Conservation (phyloP, 805 yeast genomes). For the Maudiozyma bulderi region DNA sequence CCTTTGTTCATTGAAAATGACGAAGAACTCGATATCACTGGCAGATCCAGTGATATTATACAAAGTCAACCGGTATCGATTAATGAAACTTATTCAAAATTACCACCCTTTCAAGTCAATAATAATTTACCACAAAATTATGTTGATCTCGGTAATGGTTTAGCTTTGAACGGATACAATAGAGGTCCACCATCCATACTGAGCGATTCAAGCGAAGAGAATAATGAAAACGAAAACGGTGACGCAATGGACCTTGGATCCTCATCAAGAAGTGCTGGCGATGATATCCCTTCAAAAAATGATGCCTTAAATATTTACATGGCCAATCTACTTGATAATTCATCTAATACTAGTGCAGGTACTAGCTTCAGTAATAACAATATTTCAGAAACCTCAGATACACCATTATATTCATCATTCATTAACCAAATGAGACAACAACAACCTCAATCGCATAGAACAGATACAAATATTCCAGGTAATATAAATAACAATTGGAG, state of each 20-base stretch:
- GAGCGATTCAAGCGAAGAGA: slow-evolving; percentile 29
- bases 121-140: slow-evolving; percentile 5
- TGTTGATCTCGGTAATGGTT: slow-evolving; percentile 29
- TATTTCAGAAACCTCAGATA: not conserved
- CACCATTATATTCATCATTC: not conserved
- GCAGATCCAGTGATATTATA: no score
- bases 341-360: slow-evolving; percentile 7
- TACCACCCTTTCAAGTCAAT: no score
- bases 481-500: not conserved
- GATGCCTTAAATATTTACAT: slow-evolving; percentile 17
- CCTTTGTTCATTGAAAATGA: not conserved
- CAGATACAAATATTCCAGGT: not conserved
- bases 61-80: no score
- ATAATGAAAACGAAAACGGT: slow-evolving; percentile 11
- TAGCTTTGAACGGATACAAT: slow-evolving; percentile 28
- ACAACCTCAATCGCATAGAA: not conserved
- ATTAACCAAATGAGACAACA: not conserved
- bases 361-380: not conserved
- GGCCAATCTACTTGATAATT: slow-evolving; percentile 19
- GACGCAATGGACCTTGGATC: not conserved
- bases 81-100: no score
- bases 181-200: slow-evolving; percentile 34
- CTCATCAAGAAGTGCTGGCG: not conserved
- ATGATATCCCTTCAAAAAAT: slow-evolving; percentile 1
- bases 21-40: no score